Evolutionary conservation across 2,329 filamentous ascomycete species (phyloP).

Genomic region (Graphilbum sp.): DNA sequence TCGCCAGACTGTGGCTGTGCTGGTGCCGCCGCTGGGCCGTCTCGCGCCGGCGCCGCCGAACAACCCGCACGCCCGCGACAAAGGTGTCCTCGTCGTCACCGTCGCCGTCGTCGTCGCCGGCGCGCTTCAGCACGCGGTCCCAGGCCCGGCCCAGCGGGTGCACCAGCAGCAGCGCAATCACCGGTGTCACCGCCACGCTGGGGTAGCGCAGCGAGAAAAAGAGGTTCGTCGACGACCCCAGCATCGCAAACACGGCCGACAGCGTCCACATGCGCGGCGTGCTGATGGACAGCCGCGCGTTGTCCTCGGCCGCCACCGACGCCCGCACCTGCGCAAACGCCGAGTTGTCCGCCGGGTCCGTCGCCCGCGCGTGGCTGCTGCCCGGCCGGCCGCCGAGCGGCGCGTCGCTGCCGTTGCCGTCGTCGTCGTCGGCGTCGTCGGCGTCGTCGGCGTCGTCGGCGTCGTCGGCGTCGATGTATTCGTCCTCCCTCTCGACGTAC

Average conservation of each 20-base stretch:
- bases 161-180: conserved; percentile 72
- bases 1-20: conserved; percentile 16
- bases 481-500: too few relatives aligned
- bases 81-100: too few relatives aligned
- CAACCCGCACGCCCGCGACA: conserved; percentile 23
- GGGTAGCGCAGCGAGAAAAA: conserved; percentile 86
- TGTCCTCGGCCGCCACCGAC: conserved; percentile 60
- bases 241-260: conserved; percentile 63
- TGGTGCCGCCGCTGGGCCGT: conserved; percentile 4
- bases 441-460: background rate
- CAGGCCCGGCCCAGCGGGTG: conserved; percentile 70
- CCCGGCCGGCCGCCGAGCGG: background rate
- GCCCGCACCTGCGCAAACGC: conserved; percentile 67
- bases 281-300: conserved; percentile 65
- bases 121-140: conserved; percentile 58
- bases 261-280: conserved; percentile 78
- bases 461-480: background rate
- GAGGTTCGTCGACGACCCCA: conserved; percentile 70
- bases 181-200: conserved; percentile 75
- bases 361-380: background rate
- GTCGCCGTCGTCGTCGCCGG: conserved; percentile 31
- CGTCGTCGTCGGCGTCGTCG: too few relatives aligned
- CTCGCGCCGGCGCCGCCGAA: conserved; percentile 7
- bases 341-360: conserved; percentile 45
- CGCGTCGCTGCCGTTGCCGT: background rate